Conservation (phyloP, 306 rosid species). For the Trifolium subterraneum region DNA sequence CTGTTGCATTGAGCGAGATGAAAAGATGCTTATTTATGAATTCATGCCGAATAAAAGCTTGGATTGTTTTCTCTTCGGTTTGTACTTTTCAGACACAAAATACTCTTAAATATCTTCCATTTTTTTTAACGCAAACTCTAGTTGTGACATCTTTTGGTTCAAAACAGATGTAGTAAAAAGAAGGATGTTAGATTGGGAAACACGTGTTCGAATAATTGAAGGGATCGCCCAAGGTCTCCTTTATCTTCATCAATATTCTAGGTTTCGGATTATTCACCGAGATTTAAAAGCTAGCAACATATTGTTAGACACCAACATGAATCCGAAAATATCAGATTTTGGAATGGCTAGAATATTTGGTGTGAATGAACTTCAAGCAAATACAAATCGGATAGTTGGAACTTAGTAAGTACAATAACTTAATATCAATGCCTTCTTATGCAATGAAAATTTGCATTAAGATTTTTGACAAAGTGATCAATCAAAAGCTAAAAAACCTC, state of each 20-base stretch:
- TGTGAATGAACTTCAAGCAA: constrained; percentile 40
- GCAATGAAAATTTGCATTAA: neutral
- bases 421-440: neutral
- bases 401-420: constrained; percentile 44
- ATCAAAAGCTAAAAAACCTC: neutral
- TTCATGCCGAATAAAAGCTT: constrained; percentile 41
- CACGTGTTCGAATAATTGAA: constrained; percentile 39
- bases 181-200: constrained; percentile 38
- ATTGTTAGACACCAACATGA: constrained; percentile 39
- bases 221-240: constrained; percentile 50
- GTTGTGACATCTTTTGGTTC: neutral
- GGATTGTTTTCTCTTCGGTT: constrained; percentile 48
- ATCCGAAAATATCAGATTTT: constrained; percentile 53
- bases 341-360: constrained; percentile 47
- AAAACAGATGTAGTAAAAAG: constrained; percentile 34
- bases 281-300: constrained; percentile 49
- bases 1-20: neutral
- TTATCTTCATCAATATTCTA: constrained; percentile 46
- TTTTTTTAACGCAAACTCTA: neutral
- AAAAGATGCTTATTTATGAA: constrained; percentile 9
- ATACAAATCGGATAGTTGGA: constrained; percentile 47
- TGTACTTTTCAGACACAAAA: neutral
- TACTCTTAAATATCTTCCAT: neutral
- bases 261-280: constrained; percentile 42
- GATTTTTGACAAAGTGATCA: neutral